These are phyloP conservation scores for Pseudonitzschia delicatissima DNA, from an alignment of 108 stramenopile species.

Conservation along the genomic window DNA sequence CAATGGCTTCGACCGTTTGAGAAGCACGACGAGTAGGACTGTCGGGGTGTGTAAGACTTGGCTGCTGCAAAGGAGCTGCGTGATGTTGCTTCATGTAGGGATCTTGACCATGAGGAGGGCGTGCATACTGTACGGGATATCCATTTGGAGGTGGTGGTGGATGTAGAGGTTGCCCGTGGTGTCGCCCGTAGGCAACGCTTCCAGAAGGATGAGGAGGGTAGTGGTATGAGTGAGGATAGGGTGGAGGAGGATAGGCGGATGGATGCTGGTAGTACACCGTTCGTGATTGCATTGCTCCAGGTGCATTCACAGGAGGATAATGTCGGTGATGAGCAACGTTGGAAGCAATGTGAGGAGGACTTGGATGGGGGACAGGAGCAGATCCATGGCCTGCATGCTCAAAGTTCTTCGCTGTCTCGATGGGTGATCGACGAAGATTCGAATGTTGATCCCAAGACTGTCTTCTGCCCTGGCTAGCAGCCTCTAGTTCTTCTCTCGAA, in stretches of 20 bases:
- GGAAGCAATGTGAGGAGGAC: constrained; percentile 16
- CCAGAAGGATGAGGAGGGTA: constrained; percentile 24
- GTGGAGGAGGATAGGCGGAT: constrained; percentile 16
- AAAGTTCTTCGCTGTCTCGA: constrained; percentile 6
- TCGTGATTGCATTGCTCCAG: constrained; percentile 1
- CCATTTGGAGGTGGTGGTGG: constrained; percentile 28
- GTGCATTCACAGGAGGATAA: constrained; percentile 19
- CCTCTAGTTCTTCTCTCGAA: constrained; percentile 52
- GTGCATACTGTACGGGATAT: constrained; percentile 34
- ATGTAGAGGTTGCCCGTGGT: constrained; percentile 4
- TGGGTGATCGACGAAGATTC: constrained; percentile 11
- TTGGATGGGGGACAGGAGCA: constrained; percentile 4
- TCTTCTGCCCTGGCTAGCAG: constrained; percentile 15
- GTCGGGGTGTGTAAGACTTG: constrained; percentile 6
- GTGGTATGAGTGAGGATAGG: constrained; percentile 14
- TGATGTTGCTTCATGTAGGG: constrained; percentile 17
- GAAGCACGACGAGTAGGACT: not conserved
- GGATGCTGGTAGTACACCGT: constrained; percentile 10
- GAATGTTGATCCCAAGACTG: constrained; percentile 8
- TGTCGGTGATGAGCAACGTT: constrained; percentile 22
- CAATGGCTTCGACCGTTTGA: constrained; percentile 1
- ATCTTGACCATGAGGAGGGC: constrained; percentile 19
- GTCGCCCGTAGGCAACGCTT: constrained; percentile 2
- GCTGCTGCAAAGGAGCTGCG: constrained; percentile 23
- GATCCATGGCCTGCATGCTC: constrained; percentile 17